Evolutionary conservation across 75 land plant species (phyloP).

Genomic region (Gnetum montanum): DNA sequence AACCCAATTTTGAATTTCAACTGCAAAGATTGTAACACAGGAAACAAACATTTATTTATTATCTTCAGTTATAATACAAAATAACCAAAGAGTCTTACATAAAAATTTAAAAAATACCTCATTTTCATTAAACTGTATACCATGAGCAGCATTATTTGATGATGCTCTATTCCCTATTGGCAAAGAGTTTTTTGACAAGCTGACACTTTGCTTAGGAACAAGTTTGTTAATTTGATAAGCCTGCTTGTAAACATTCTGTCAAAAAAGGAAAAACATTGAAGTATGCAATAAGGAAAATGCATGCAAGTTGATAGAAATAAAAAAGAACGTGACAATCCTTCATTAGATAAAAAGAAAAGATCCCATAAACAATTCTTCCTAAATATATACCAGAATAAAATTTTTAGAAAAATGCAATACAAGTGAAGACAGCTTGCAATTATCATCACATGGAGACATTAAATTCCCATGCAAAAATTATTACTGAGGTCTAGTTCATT

Average conservation of each 20-base stretch:
- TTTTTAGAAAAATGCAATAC: no score
- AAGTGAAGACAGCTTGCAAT: neutral
- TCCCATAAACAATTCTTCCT: no score
- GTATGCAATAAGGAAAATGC: neutral
- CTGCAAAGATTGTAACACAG: slow-evolving; percentile 25
- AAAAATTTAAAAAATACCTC: slow-evolving; percentile 46
- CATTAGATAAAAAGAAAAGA: no score
- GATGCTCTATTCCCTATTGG: slow-evolving; percentile 47
- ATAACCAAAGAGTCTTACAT: neutral
- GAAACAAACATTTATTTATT: no score
- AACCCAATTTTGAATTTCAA: slow-evolving; percentile 89
- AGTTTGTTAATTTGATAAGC: slow-evolving; percentile 71
- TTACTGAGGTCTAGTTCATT: no score
- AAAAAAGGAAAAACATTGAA: neutral
- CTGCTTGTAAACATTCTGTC: slow-evolving; percentile 70
- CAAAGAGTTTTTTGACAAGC: slow-evolving; percentile 51
- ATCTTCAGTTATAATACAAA: no score
- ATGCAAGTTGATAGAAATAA: neutral
- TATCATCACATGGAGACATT: neutral
- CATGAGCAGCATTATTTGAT: slow-evolving; percentile 50
- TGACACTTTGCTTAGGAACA: slow-evolving; percentile 47
- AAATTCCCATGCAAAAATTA: no score
- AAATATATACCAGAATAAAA: no score
- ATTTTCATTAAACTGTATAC: slow-evolving; percentile 71
- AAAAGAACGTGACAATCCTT: neutral